These are phyloP conservation scores for Leishmania tarentolae DNA, from an alignment of 208 protist genomes.

Conservation along the genomic window DNA sequence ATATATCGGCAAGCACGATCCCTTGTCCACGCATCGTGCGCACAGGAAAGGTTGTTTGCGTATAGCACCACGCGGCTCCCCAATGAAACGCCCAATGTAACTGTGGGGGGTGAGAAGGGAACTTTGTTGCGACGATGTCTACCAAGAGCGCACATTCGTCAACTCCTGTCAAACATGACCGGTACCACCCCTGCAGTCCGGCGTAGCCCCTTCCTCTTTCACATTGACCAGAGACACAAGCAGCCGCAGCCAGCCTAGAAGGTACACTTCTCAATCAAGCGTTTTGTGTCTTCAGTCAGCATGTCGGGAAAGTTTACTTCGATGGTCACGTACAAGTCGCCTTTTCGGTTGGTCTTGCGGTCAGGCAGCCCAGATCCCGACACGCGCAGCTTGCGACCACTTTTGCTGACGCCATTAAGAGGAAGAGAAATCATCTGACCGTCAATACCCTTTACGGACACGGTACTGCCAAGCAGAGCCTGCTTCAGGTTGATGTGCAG, in stretches of 20 bases:
- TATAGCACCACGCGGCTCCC: background rate
- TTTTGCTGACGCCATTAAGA: slow-evolving; percentile 76
- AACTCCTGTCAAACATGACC: background rate
- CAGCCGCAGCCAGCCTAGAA: slow-evolving; percentile 42
- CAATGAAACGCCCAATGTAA: background rate
- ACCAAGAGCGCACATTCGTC: background rate
- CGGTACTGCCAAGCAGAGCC: slow-evolving; percentile 78
- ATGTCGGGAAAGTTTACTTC: slow-evolving; percentile 79
- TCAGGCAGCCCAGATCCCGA: slow-evolving; percentile 74
- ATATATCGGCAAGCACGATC: background rate
- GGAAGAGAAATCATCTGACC: slow-evolving; percentile 51
- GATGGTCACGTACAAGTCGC: slow-evolving; percentile 80
- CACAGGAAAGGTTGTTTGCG: background rate
- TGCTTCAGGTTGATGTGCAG: slow-evolving; percentile 86
- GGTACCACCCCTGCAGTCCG: background rate
- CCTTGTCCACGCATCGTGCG: background rate
- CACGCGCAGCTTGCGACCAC: slow-evolving; percentile 75
- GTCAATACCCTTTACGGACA: slow-evolving; percentile 73
- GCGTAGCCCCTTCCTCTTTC: slow-evolving; percentile 1
- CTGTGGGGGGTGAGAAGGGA: background rate
- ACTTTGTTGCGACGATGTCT: no score
- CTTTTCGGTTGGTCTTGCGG: slow-evolving; percentile 67
- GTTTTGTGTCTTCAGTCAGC: slow-evolving; percentile 74
- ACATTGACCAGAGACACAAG: background rate
- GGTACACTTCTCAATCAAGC: slow-evolving; percentile 77